Evolutionary conservation across 352 stramenopile species (phyloP), one percentile per base, ranked within the genome.

Genomic region (Globisporangium orthogonon): DNA sequence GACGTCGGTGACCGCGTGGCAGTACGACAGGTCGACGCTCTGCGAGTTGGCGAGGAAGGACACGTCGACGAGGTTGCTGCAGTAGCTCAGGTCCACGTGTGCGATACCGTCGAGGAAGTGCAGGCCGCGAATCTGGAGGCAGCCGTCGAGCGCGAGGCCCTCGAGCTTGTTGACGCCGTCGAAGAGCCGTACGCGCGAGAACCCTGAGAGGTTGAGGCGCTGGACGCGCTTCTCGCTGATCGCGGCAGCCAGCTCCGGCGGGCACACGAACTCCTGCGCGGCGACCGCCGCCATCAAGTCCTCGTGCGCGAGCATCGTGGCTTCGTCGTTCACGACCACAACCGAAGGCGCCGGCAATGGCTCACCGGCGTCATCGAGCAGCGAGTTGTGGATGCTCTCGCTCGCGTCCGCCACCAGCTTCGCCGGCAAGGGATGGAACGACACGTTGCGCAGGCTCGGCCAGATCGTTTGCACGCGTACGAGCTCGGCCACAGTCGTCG

Each of bases 1-100:
- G 30, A 91, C 63, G 51, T 87, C 65, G 1, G 60, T 63, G 30
- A 91, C 61, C 14, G 44, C 62, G 64, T 90, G 80, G 57, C 80
- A 90, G 59, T 90, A 90, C 15, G 75, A 87, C 17, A 90, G 63
- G 45, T 88, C 75, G 7, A 88, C 75, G 40, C 67, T 63, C 50
- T 69, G 55, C 10, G 73, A 67, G 7, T 58, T 31, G 17, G 52
- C 47, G 13, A 90, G 63, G 56, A 75, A 86, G 28, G 60, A 62
- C 4, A 88, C 49, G 61, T 86, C 69, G 13, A 61, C 56, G n/a
- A 90, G 54, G 37, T 78, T 71, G 52, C 68, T 77, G 58, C 80
- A 90, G 58, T 90, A 90, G 46, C 71, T 84, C 47, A 90, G 40
- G 48, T 90, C 77, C 2, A 90, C 66, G 40, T 82, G 71, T 0